phyloP scores from a whole-genome alignment of 2,329 filamentous ascomycete species.

The Pyrenochaeta sp. region DNA sequence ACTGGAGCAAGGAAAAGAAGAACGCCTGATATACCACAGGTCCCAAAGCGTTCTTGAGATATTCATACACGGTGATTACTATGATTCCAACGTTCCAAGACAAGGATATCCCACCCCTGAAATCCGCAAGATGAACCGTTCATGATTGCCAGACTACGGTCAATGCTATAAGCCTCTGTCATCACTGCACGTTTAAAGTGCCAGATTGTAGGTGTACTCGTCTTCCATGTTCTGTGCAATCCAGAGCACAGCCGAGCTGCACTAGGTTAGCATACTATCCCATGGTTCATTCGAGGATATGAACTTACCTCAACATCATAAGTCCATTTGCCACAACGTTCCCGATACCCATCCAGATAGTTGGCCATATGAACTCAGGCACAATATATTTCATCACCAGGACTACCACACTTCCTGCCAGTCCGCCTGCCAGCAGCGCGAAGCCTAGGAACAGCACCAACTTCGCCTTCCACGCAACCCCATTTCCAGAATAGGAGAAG shows the following conservation, averaged over 20 bases:
- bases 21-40: neutral
- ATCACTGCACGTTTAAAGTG: constrained; percentile 55
- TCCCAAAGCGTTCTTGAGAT: neutral
- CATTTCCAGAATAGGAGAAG: constrained; percentile 71
- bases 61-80: constrained; percentile 11
- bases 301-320: constrained; percentile 71
- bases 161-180: too few relatives aligned
- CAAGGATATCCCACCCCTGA: neutral
- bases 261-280: constrained; percentile 26
- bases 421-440: constrained; percentile 72
- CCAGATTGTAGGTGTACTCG: constrained; percentile 75
- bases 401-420: constrained; percentile 73
- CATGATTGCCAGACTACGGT: too few relatives aligned
- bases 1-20: neutral
- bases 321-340: constrained; percentile 71
- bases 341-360: constrained; percentile 72
- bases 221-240: constrained; percentile 77
- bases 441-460: constrained; percentile 75
- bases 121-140: neutral
- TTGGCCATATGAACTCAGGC: constrained; percentile 65
- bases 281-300: neutral
- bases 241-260: constrained; percentile 71
- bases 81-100: neutral
- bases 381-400: constrained; percentile 74
- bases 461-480: constrained; percentile 75